Evolutionary conservation across 1,139 yeast genomes (phyloP), one percentile per base, ranked within the genome.

Genomic region (Suhomyces choctaworum): DNA sequence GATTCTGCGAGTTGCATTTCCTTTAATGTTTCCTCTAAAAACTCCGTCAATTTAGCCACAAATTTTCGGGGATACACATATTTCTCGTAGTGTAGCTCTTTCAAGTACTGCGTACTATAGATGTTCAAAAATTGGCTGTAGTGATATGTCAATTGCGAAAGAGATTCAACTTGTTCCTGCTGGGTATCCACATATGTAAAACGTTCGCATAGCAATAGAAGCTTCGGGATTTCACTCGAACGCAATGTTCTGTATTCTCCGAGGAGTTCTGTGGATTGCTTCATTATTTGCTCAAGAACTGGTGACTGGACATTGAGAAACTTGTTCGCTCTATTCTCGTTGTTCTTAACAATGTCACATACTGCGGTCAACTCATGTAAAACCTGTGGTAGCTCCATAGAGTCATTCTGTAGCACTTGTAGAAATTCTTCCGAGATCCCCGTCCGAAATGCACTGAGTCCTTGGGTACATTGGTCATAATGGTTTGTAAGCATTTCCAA

Each of bases 401-500:
- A 54, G 37, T 70, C 76, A 24, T 54, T 52, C 16, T 51, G 51
- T 5, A 70, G 52, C 3, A 53, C 76, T 8, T 62, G 58, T 7
- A 69, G 52, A 16, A 54, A 48, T 2, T 44, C 45, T 7, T 29
- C 24, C 5, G 40, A 44, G 36, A 56, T 33, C 2, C 39, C 44
- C 10, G 39, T 28, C 5, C 27, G 22, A 4, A 33, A 22, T 6
- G 31, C 13, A 25, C 31, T 32, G 5, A 40, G 24, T 9, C 41
- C 81, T 31, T 73, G 66, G 4, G 62, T 47, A 46, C 95, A 85
- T 51, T 85, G 89, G 54, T 88, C 96, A 47, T 80, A 87, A 58
- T 89, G 96, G 36, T 78, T 76, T 5, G 96, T 83, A 24, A 89
- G 62, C 52, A 89, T 80, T 40, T 80, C 82, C 23, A 89, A 62